Evolutionary conservation across 2,329 filamentous ascomycete species (phyloP), one percentile per base, ranked within the genome.

Genomic region (Apiospora sp.): DNA sequence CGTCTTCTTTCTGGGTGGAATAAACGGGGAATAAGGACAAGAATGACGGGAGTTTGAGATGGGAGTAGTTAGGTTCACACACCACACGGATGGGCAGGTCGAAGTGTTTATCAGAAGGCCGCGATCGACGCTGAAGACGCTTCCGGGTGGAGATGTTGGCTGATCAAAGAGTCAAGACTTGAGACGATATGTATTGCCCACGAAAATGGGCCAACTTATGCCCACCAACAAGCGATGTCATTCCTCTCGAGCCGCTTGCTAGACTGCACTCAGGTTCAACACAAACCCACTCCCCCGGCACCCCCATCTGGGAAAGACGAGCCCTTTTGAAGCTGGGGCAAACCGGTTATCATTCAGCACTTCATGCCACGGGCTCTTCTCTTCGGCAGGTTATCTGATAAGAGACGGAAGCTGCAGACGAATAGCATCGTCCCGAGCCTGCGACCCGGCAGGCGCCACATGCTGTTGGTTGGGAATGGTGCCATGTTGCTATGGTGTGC

Each of bases 111-210:
- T 70, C 69, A 70, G 37, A 70, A 37, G 58, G 37, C 69, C 69
- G 48, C 37, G 69, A 70, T 70, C 69, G 69, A 41, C 69, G 67
- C 67, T 69, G 67, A 70, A 54, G 69, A 70, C 46, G 37, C 48
- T 54, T 44, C 41, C 44, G 69, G 51, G 69, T 70, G 69, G 69
- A 61, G 48, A 61, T 70, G 51, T 27, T 41, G 48, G 67, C 44
- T 37, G 44, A 49, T 49, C 67, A 49, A 34, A 44, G 44, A 68
- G 67, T 46, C 67, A 46, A 49, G 67, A 37, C 67, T 69, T 69
- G 67, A 46, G 67, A 69, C 67, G 67, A 49, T 49, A n/a, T 34
- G 51, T 58, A 58, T 37, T 34, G 27, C 67, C 67, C 34, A 69
- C 67, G 67, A 69, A 69, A 69, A 69, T 49, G 67, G 67, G 67